Evolutionary conservation across 495 filamentous ascomycete genomes (phyloP), one percentile per base, ranked within the genome.

Genomic region (Aspergillus incahuasiensis): DNA sequence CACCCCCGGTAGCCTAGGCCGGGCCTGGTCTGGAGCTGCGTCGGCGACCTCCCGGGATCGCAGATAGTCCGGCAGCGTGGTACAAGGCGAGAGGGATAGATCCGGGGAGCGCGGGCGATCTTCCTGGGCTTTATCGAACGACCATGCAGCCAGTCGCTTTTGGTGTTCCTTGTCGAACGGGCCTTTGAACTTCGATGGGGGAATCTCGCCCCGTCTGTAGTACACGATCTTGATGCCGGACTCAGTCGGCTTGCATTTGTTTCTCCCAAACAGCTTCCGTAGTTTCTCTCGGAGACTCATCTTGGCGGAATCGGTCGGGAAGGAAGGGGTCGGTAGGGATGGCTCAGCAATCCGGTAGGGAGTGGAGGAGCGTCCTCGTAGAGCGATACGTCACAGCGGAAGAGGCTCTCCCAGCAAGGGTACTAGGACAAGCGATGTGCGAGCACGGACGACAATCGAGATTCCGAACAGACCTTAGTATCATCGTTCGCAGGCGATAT

Each of bases 161-260:
- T 78, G 75, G 57, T 82, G 79, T 56, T 73, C 72, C 46, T 68
- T 72, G 58, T 82, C 76, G 58, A 77, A 79, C 0, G 79, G 78
- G 4, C 78, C 79, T 2, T 68, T 68, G 53, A 81, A 82, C 50
- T 82, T 82, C 19, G 79, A 78, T 11, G 68, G 72, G 2, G 79
- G 79, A 32, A 76, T 67, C 56, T 81, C 79, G 56, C 69, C 58
- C 30, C 75, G 77, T 45, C 71, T 69, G 59, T 82, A 80, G 57
- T 79, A 78, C 64, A 79, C 74, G 48, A 78, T 68, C 54, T 79
- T 79, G 62, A 72, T 73, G 28, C 65, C 63, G 58, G 65, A 65
- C 53, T 18, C 43, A 21, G 52, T 48, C 18, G 60, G 55, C 43
- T 66, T 70, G 48, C 54, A 43, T 60, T 66, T 68, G 48, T 60